Conservation (phyloP, 129 eudicot genomes). For the Flaveria bidentis region DNA sequence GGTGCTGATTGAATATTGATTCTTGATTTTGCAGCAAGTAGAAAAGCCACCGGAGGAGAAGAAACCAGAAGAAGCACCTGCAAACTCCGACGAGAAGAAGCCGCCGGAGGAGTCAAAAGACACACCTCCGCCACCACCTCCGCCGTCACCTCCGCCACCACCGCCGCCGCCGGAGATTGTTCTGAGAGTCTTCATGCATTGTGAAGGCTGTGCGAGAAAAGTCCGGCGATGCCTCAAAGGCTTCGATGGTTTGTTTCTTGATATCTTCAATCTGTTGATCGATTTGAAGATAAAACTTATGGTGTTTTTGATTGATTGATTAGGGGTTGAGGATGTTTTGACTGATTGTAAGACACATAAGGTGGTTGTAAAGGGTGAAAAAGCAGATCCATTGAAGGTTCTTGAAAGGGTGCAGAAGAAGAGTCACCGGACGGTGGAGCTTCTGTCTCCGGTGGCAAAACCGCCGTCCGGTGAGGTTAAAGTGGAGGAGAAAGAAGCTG, state of each 20-base stretch:
- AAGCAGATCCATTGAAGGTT: slow-evolving; percentile 88
- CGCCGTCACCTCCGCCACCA: slow-evolving; percentile 46
- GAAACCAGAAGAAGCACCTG: slow-evolving; percentile 51
- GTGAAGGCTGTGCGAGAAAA: slow-evolving; percentile 98
- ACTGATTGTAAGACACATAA: slow-evolving; percentile 89
- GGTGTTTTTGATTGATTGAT: background rate
- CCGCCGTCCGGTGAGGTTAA: slow-evolving; percentile 62
- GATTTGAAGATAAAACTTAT: background rate
- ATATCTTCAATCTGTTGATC: background rate
- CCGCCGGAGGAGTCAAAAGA: slow-evolving; percentile 37
- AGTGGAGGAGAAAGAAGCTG: slow-evolving; percentile 54
- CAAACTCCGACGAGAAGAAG: slow-evolving; percentile 40
- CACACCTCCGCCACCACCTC: slow-evolving; percentile 41
- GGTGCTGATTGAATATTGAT: background rate
- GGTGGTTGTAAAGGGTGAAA: slow-evolving; percentile 90
- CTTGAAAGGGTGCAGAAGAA: slow-evolving; percentile 76
- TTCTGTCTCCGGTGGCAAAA: slow-evolving; percentile 77
- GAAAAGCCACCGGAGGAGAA: slow-evolving; percentile 46
- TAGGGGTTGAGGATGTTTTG: slow-evolving; percentile 82
- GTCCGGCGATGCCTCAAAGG: slow-evolving; percentile 81
- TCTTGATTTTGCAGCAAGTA: slow-evolving; percentile 40
- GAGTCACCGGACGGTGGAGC: slow-evolving; percentile 91
- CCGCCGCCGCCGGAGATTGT: slow-evolving; percentile 69
- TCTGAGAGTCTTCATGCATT: slow-evolving; percentile 88
- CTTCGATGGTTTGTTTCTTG: slow-evolving; percentile 54